A percentile compares a stretch with the other conserved stretches of the same genome.
These are phyloP conservation scores for Ceratopteris richardii DNA, from an alignment of 75 land plant species.

Conservation along the genomic window DNA sequence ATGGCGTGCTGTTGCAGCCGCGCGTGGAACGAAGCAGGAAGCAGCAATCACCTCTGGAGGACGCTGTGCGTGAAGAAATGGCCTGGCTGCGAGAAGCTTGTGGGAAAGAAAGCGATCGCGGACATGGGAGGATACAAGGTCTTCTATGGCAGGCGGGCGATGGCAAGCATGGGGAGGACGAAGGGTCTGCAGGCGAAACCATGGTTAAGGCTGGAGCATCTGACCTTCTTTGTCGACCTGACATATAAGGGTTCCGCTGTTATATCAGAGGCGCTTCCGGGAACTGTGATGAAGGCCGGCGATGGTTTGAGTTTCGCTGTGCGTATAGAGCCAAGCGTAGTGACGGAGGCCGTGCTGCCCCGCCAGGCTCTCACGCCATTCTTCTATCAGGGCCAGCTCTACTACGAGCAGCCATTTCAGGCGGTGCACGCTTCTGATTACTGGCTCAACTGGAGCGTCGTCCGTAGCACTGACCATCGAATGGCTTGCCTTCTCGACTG, in stretches of 20 bases:
- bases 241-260: neutral
- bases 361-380: conserved; percentile 3
- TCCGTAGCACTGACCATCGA: conserved; percentile 4
- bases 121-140: conserved; percentile 3
- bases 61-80: neutral
- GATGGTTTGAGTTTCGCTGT: neutral
- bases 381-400: conserved; percentile 7
- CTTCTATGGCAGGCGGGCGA: neutral
- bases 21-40: conserved; percentile 2
- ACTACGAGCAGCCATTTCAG: conserved; percentile 1
- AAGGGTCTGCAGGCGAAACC: neutral
- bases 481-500: conserved; percentile 4
- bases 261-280: conserved; percentile 4
- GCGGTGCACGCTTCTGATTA: conserved; percentile 5
- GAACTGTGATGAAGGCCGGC: neutral
- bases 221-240: conserved; percentile 8
- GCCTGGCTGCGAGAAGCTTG: conserved; percentile 2
- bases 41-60: conserved; percentile 4
- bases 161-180: neutral
- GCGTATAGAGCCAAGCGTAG: conserved; percentile 1
- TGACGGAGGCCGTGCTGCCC: conserved; percentile 6
- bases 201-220: conserved; percentile 7
- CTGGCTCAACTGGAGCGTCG: conserved; percentile 7
- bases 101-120: neutral
- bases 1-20: neutral